Conservation (phyloP, 768 basidiomycete species). For the Leccinum obscurum region DNA sequence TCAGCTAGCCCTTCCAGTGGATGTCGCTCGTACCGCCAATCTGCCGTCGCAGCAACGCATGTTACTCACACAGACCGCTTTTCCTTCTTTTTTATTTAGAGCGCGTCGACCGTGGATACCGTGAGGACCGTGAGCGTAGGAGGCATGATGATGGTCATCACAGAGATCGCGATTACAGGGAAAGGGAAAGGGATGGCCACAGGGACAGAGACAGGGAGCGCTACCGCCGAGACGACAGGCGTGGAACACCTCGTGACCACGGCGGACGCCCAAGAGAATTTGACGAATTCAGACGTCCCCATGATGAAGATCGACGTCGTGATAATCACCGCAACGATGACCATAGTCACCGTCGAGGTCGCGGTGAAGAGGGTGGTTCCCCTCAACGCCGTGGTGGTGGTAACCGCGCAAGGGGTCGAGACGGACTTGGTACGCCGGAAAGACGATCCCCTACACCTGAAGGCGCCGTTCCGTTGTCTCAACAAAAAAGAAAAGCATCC, state of each 20-base stretch:
- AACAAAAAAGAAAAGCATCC: conserved; percentile 85
- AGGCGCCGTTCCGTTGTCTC: conserved; percentile 75
- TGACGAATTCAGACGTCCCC: conserved; percentile 46
- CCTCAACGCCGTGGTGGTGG: conserved; percentile 43
- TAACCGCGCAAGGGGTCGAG: conserved; percentile 47
- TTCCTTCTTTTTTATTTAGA: conserved; percentile 50
- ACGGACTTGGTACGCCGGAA: conserved; percentile 66
- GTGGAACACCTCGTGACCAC: conserved; percentile 46
- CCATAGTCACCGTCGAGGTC: conserved; percentile 27
- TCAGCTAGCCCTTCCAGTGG: conserved; percentile 64
- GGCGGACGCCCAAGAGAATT: conserved; percentile 46
- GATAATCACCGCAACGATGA: conserved; percentile 48
- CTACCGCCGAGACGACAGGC: conserved; percentile 50
- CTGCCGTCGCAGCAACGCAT: conserved; percentile 42
- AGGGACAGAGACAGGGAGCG: conserved; percentile 38
- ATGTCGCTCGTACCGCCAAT: conserved; percentile 41
- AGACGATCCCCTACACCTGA: conserved; percentile 90
- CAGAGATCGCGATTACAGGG: conserved; percentile 51
- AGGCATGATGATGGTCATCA: conserved; percentile 59
- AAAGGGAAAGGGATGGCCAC: conserved; percentile 34
- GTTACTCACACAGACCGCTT: conserved; percentile 53
- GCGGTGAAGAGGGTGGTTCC: conserved; percentile 43
- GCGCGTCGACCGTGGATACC: conserved; percentile 51
- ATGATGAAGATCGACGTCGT: conserved; percentile 53
- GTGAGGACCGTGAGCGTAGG: conserved; percentile 63